Evolutionary conservation across 306 rosid genomes (phyloP).

Genomic region (Argentina anserina): DNA sequence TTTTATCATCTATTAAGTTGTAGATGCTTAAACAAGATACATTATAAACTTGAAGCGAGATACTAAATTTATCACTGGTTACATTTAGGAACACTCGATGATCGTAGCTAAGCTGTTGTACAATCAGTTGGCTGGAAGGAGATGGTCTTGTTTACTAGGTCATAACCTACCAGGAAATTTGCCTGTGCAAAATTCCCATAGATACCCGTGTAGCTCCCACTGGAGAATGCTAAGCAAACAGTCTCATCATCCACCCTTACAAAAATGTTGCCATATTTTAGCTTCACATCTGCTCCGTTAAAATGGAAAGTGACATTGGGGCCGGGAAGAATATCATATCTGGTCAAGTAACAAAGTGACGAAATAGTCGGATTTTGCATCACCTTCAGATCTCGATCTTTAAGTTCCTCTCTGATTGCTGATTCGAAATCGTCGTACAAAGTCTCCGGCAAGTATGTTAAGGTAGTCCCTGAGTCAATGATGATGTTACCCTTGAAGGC

Average conservation of each 20-base stretch:
- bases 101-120: background rate
- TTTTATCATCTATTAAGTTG: no score
- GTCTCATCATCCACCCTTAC: background rate
- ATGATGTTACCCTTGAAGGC: conserved; percentile 28
- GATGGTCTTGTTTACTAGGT: conserved; percentile 17
- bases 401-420: background rate
- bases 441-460: conserved; percentile 19
- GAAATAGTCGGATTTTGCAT: background rate
- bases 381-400: conserved; percentile 1
- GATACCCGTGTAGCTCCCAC: background rate
- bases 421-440: conserved; percentile 21
- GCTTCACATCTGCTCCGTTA: conserved; percentile 29
- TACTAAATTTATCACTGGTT: no score
- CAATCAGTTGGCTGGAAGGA: conserved; percentile 29
- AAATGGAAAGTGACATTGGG: conserved; percentile 39
- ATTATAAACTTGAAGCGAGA: no score
- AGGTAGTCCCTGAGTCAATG: conserved; percentile 42
- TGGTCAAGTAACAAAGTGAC: conserved; percentile 32
- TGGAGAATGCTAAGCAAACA: conserved; percentile 42
- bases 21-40: no score
- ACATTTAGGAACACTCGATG: no score
- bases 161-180: conserved; percentile 47
- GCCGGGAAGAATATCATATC: background rate
- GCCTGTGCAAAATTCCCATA: conserved; percentile 51
- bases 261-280: conserved; percentile 31